phyloP scores from a whole-genome alignment of 805 yeast genomes.

The Wickerhamiella sorbophila region DNA sequence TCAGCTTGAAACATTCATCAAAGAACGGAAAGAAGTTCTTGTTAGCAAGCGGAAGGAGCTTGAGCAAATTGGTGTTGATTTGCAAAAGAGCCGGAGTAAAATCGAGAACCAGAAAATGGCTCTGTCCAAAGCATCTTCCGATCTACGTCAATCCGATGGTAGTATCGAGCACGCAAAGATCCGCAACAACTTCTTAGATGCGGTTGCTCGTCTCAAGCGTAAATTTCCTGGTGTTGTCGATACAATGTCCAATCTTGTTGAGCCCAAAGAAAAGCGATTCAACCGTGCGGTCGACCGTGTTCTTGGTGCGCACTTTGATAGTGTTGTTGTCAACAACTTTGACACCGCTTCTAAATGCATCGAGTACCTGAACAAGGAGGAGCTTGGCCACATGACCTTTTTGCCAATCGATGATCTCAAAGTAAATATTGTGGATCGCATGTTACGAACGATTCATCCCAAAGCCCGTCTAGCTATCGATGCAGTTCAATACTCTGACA shows the following conservation, averaged over 20 bases:
- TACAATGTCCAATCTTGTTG: constrained; percentile 60
- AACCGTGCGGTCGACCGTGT: constrained; percentile 29
- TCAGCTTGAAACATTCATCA: constrained; percentile 9
- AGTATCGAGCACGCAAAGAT: constrained; percentile 59
- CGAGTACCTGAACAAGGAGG: constrained; percentile 64
- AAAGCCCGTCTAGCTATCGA: constrained; percentile 56
- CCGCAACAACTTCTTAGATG: constrained; percentile 59
- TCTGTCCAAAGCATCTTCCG: constrained; percentile 9
- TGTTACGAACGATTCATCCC: constrained; percentile 29
- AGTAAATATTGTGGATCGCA: constrained; percentile 38
- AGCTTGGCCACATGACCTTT: constrained; percentile 74
- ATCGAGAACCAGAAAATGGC: background rate
- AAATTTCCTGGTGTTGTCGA: constrained; percentile 67
- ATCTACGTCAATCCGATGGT: constrained; percentile 36
- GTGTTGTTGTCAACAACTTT: constrained; percentile 66
- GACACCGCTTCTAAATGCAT: constrained; percentile 63
- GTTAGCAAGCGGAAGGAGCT: constrained; percentile 12
- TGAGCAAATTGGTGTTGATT: constrained; percentile 8
- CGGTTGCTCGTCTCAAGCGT: constrained; percentile 51
- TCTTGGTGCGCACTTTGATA: constrained; percentile 65
- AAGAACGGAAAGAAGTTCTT: constrained; percentile 8
- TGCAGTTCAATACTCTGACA: constrained; percentile 52
- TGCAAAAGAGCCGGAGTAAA: constrained; percentile 1
- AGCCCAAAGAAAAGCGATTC: constrained; percentile 35
- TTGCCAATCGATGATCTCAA: constrained; percentile 74